These are phyloP conservation scores for Buxus sempervirens DNA, from an alignment of 164 flowering plant species.

Conservation along the genomic window DNA sequence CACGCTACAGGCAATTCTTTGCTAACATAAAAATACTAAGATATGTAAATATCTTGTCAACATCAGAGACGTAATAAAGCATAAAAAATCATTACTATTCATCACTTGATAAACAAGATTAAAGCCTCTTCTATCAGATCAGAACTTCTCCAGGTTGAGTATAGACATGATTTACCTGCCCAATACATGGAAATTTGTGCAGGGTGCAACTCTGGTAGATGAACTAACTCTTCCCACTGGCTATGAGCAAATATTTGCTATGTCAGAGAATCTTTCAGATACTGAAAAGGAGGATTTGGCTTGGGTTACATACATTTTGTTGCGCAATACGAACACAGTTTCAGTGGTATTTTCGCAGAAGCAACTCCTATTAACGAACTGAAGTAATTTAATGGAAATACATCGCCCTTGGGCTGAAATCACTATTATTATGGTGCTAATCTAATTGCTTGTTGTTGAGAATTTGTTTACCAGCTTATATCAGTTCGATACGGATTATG, in stretches of 20 bases:
- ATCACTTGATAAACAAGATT: background rate
- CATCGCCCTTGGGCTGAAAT: too few species aligned
- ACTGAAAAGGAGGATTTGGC: conserved; percentile 68
- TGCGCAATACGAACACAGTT: conserved; percentile 74
- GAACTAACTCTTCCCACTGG: conserved; percentile 56
- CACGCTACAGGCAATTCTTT: background rate
- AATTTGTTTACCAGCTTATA: conserved; percentile 19
- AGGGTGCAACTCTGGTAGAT: conserved; percentile 60
- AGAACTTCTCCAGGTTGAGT: background rate
- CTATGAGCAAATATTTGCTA: conserved; percentile 62
- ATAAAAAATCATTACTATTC: background rate
- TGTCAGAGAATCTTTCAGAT: conserved; percentile 55
- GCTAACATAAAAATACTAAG: background rate
- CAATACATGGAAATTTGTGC: conserved; percentile 16
- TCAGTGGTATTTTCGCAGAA: conserved; percentile 51
- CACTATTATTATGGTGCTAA: too few species aligned
- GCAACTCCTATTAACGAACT: background rate
- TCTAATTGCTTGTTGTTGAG: background rate
- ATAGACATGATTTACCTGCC: conserved; percentile 1
- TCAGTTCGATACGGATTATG: conserved; percentile 42
- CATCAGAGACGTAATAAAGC: background rate
- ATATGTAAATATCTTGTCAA: background rate
- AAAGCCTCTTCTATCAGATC: background rate
- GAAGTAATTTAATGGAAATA: too few species aligned
- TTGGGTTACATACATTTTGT: conserved; percentile 75